Evolutionary conservation across 139 green algal species (phyloP).

Genomic region (Pseudopediastrum boryanum): DNA sequence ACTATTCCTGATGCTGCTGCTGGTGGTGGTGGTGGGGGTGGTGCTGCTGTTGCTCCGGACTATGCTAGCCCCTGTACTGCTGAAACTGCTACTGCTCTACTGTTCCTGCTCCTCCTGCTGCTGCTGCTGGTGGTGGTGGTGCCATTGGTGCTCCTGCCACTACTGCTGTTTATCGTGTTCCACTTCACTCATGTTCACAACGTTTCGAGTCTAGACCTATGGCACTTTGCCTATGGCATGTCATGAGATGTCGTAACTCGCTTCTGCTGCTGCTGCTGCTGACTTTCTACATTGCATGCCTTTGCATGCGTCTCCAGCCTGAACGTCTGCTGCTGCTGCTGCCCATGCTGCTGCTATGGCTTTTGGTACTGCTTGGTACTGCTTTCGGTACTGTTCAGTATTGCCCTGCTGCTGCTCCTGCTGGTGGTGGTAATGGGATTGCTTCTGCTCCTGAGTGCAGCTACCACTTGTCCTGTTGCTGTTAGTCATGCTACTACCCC

Average conservation of each 20-base stretch:
- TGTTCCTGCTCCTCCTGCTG: background rate
- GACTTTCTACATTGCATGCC: too few relatives aligned
- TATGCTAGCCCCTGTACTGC: background rate
- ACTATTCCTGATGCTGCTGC: background rate
- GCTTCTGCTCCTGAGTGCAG: too few relatives aligned
- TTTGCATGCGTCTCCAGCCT: too few relatives aligned
- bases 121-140: conserved; percentile 8
- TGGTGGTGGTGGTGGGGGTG: background rate
- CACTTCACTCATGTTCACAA: background rate
- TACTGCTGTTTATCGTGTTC: background rate
- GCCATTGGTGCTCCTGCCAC: background rate
- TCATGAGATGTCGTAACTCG: too few relatives aligned
- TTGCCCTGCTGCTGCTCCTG: too few relatives aligned
- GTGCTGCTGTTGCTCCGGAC: background rate
- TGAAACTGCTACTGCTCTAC: conserved; percentile 15
- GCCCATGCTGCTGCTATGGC: too few relatives aligned
- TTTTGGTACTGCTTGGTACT: too few relatives aligned
- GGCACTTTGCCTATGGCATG: background rate
- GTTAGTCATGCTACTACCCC: background rate
- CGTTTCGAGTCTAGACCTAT: background rate
- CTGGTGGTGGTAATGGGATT: too few relatives aligned
- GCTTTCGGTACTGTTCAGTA: too few relatives aligned
- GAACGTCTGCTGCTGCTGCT: too few relatives aligned
- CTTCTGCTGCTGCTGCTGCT: too few relatives aligned
- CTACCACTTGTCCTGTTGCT: background rate